Evolutionary conservation across 352 stramenopile species (phyloP), one percentile per base, ranked within the genome.

Genomic region (Globisporangium radiosum): DNA sequence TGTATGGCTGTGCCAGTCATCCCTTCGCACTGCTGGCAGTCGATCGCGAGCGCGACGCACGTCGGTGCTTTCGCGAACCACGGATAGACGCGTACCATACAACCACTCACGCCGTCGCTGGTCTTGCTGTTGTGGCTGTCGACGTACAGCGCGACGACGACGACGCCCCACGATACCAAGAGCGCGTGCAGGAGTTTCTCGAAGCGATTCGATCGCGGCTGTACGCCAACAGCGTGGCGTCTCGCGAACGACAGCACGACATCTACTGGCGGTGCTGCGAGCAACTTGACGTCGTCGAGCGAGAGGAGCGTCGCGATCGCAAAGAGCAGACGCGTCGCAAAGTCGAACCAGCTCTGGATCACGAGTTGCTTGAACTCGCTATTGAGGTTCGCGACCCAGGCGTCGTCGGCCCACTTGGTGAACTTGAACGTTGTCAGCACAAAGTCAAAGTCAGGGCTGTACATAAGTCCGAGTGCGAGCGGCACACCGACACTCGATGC

Each of bases 351-450:
- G 3, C 36, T 47, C 43, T 54, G 57, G 7, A 57, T 40, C 42
- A 63, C 57, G 42, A 63, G 8, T 51, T 57, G 42, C 43, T 54
- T 63, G 50, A 63, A 47, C 50, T 63, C 57, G 39, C 33, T 63
- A 6, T 45, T 40, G 7, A 63, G 42, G 42, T 45, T 45, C 42
- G 42, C 42, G 7, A 13, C 6, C 42, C 42, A 45, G 4, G 42
- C 15, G 42, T 9, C 42, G 42, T 45, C 42, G 42, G 9, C 42
- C 42, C 42, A 45, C 42, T 45, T 9, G 9, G 42, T 14, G 42
- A 9, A 13, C 42, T 45, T 45, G 42, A 45, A 45, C 42, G 42
- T 45, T 13, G 42, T 45, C 9, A 15, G 15, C 10, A 45, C 42
- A 9, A 13, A 13, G 42, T 45, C 42, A 13, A n/a, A 45, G 42